Evolutionary conservation across 495 filamentous ascomycete species (phyloP), one percentile per base, ranked within the genome.

Genomic region (Aspergillus hancockii): DNA sequence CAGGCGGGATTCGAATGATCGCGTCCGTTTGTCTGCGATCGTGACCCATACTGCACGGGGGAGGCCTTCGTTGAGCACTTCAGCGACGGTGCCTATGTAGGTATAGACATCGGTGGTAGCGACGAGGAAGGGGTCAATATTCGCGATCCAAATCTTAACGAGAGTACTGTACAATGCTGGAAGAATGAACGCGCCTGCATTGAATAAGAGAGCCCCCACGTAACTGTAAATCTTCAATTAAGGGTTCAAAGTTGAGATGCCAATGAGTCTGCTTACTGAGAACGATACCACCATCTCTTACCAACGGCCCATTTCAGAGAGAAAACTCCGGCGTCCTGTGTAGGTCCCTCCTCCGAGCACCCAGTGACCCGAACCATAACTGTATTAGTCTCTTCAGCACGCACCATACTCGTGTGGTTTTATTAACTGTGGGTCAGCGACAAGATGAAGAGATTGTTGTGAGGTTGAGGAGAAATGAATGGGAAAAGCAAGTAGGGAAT

Each of bases 61-160:
- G 8, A 91, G 83, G 14, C 88, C 87, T 63, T 92, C 88, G 69
- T 91, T 91, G 43, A 91, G 71, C 1, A 90, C 87, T 62, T 91
- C 83, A 0, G 79, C 82, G 16, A 90, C 77, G 18, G 83, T 76
- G 25, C 82, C 79, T 60, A 91, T 88, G 58, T 84, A 84, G 8
- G 83, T 86, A 66, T 85, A 87, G 9, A 76, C 65, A 58, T 90
- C 88, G 0, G 88, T 89, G 8, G 85, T 89, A 16, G 81, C 88
- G n/a, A 91, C 84, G 45, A 83, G 75, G 30, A 71, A 80, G 3
- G 81, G 69, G 72, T 90, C 82, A 61, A 92, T 88, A 52, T 84
- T 79, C 7, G 89, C 86, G 18, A 92, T 79, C 89, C 87, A 91
- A 23, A 91, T 76, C 68, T 92, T 92, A 58, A 80, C 80, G 1